Base-by-base conservation (phyloP, 2,329 filamentous ascomycete genomes). In the Pezicula neosporulosa region DNA sequence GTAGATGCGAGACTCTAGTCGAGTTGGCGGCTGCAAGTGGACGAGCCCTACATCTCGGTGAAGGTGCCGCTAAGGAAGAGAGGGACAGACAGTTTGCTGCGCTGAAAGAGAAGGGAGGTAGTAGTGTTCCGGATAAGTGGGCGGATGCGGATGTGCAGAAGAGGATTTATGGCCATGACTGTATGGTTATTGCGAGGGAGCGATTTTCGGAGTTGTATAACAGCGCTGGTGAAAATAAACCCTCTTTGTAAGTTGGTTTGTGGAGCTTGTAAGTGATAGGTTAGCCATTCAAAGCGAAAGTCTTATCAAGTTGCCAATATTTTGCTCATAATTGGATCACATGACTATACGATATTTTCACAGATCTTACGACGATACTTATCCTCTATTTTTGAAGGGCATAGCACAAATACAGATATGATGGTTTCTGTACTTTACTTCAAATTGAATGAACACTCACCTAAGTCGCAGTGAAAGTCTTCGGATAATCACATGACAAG, bases 71-170 rank as follows among this genome's bases (percentile, higher is more conserved):
- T 27, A 78, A 78, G 61, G 77, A 82, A 64, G 78, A 83, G 69
- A 72, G 81, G 35, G 81, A 85, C 59, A 73, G 70, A 50, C 72
- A 74, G 68, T 81, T 84, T 64, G 76, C 74, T 39, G 71, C 77
- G 48, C 72, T 79, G 54, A 74, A 72, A 56, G 72, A 60, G 64
- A 75, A 66, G 49, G 62, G 44, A 62, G 67, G 37, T 56, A 70
- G 37, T 56, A 70, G 70, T 50, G 78, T 78, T 53, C 82, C 82
- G 2, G 84, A 87, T 68, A 87, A 86, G 70, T 87, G 85, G 85
- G 82, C 82, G 3, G 85, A 85, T 66, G 82, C 83, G 9, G 83
- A 87, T 60, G 81, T 87, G 39, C 84, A 87, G 68, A 76, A 78
- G 66, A 78, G 80, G 75, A 80, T 87, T 54, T 87, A 87, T 66